Evolutionary conservation across 495 filamentous ascomycete species (phyloP), one percentile per base, ranked within the genome.

Genomic region (Penicillium egyptiacum): DNA sequence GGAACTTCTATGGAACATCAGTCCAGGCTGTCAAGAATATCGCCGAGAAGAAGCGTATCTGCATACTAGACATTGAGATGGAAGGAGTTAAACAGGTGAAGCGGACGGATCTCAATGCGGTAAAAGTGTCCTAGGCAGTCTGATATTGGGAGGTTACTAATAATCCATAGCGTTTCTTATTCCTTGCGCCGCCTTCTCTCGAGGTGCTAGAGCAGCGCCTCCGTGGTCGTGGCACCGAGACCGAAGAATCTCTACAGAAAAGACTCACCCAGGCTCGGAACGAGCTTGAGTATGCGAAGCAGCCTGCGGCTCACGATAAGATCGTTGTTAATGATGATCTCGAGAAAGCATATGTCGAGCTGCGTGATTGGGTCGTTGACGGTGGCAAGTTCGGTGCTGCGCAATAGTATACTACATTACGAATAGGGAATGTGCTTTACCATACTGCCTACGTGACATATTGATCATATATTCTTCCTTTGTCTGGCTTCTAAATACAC

Each of bases 41-140:
- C 59, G 80, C 82, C 6, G 81, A 82, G 58, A 81, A 86, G 55
- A 64, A 68, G 35, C 65, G 70, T 31, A 76, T 81, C 28, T 77
- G 73, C 49, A 72, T 81, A 4, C 63, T 81, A 37, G 78, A 98
- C 72, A 98, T 97, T 69, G 94, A 97, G 80, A 93, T 96, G 87
- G 92, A 96, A 85, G 94, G 93, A 28, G 92, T 97, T 45, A 97
- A 97, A 75, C 94, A 97, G 76, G 90, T 98, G 56, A 90, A 90
- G 68, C 81, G 81, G 14, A 85, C 87, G 48, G 77, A 84, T 68
- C 80, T 95, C 62, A 78, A 85, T 56, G 89, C 93, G 12, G 45
- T 48, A 48, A 47, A 47, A 14, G n/a, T 30, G 23, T 12, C 30
- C 28, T 48, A 17, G 25, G 14, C 5, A 48, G 20, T 33, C 17